A percentile compares a stretch with the other conserved stretches of the same genome.
Conservation (phyloP, 1,284 basidiomycete species). For the Quambalaria eucalypti region DNA sequence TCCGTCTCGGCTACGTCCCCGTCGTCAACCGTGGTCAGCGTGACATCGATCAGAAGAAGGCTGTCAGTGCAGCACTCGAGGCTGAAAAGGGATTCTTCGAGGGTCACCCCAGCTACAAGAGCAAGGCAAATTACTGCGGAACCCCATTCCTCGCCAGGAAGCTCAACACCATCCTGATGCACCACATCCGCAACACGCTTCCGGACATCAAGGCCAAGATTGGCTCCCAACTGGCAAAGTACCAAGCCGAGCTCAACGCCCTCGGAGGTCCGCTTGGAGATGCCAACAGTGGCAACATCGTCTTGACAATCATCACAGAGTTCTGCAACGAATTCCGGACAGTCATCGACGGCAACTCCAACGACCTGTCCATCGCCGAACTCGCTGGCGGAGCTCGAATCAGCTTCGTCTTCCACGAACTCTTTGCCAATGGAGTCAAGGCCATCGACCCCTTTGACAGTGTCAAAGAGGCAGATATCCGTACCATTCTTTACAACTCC, state of each 20-base stretch:
- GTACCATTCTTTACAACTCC: conserved; percentile 91
- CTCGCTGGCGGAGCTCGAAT: conserved; percentile 94
- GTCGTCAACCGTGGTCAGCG: conserved; percentile 94
- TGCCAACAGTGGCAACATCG: conserved; percentile 71
- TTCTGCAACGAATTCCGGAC: conserved; percentile 94
- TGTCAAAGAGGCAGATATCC: conserved; percentile 94
- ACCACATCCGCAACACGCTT: conserved; percentile 88
- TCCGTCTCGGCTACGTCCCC: conserved; percentile 90
- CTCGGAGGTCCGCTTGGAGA: conserved; percentile 82
- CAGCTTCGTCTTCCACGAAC: conserved; percentile 94
- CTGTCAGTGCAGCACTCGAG: conserved; percentile 76
- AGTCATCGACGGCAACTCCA: conserved; percentile 91
- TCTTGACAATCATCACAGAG: conserved; percentile 90
- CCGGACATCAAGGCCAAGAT: conserved; percentile 96
- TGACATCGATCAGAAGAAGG: conserved; percentile 78
- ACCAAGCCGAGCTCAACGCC: conserved; percentile 68
- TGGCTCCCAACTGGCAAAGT: conserved; percentile 74
- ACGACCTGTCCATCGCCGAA: conserved; percentile 87
- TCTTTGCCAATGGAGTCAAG: conserved; percentile 92
- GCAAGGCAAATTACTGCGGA: conserved; percentile 90
- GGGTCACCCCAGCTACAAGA: conserved; percentile 79
- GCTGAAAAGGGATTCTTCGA: conserved; percentile 87
- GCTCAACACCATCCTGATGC: conserved; percentile 97
- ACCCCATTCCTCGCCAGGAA: conserved; percentile 95
- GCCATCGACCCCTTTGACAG: conserved; percentile 95